Evolutionary conservation across 169 alveolate species (phyloP).

Genomic region (Babesia sp.): DNA sequence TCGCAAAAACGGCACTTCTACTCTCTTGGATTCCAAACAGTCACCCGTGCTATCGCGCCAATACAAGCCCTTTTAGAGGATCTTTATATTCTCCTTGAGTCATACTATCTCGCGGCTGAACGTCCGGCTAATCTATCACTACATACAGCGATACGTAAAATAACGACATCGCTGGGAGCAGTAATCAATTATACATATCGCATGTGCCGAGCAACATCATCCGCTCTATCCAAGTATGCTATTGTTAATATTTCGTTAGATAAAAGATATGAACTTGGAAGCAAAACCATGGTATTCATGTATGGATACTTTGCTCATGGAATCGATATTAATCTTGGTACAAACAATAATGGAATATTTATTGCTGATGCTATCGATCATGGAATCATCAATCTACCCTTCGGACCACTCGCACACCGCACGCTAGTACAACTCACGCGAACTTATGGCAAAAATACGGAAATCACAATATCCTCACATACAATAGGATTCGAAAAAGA

Average conservation of each 20-base stretch:
- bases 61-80: neutral
- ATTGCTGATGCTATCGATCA: conserved; percentile 8
- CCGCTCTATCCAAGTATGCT: conserved; percentile 6
- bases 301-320: conserved; percentile 37
- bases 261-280: neutral
- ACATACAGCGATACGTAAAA: neutral
- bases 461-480: neutral
- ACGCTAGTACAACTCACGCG: conserved; percentile 18
- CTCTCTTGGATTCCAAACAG: conserved; percentile 10
- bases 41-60: conserved; percentile 7
- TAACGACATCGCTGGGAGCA: neutral
- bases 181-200: neutral
- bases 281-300: conserved; percentile 36
- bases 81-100: neutral
- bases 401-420: neutral
- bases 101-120: conserved; percentile 18
- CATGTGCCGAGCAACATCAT: conserved; percentile 12
- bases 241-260: conserved; percentile 2
- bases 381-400: conserved; percentile 21
- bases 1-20: neutral
- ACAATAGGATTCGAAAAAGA: conserved; percentile 27
- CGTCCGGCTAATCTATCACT: conserved; percentile 20
- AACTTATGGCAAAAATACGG: neutral
- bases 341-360: conserved; percentile 1
- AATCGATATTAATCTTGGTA: neutral